Percentiles rank a stretch among this genome's conserved stretches.
Conservation (phyloP, 768 basidiomycete genomes). For the Hortiboletus campestris region DNA sequence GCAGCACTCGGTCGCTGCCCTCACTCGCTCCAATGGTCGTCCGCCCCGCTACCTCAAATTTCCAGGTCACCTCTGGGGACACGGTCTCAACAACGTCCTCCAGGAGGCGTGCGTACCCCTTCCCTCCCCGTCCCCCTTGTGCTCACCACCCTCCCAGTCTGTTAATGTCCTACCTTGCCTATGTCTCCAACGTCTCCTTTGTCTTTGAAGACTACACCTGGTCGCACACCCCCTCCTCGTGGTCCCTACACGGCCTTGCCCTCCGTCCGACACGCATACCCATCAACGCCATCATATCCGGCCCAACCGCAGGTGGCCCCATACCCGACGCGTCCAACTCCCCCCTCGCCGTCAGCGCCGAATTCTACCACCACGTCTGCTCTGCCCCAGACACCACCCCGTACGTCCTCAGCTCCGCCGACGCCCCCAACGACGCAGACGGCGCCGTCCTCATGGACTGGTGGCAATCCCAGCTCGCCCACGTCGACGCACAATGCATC, state of each 20-base stretch:
- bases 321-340: slow-evolving; percentile 24
- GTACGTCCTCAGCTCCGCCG: slow-evolving; percentile 34
- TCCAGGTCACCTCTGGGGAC: slow-evolving; percentile 56
- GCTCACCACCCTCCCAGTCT: slow-evolving; percentile 32
- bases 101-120: slow-evolving; percentile 52
- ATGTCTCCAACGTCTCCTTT: slow-evolving; percentile 48
- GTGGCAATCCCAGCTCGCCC: slow-evolving; percentile 45
- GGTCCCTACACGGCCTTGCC: slow-evolving; percentile 52
- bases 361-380: slow-evolving; percentile 51
- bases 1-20: slow-evolving; percentile 34
- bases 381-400: slow-evolving; percentile 32
- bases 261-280: slow-evolving; percentile 53
- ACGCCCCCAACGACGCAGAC: slow-evolving; percentile 37
- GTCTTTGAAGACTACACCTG: slow-evolving; percentile 65
- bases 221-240: slow-evolving; percentile 53
- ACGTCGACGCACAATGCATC: slow-evolving; percentile 41
- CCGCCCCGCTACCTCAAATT: slow-evolving; percentile 44
- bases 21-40: not conserved
- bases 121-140: not conserved
- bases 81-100: slow-evolving; percentile 60
- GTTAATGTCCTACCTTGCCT: slow-evolving; percentile 52
- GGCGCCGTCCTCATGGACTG: slow-evolving; percentile 45
- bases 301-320: slow-evolving; percentile 53
- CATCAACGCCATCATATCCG: slow-evolving; percentile 56
- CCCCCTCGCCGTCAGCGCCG: slow-evolving; percentile 43